Conservation (phyloP, 208 protist species). For the Wallacemonas sp. region DNA sequence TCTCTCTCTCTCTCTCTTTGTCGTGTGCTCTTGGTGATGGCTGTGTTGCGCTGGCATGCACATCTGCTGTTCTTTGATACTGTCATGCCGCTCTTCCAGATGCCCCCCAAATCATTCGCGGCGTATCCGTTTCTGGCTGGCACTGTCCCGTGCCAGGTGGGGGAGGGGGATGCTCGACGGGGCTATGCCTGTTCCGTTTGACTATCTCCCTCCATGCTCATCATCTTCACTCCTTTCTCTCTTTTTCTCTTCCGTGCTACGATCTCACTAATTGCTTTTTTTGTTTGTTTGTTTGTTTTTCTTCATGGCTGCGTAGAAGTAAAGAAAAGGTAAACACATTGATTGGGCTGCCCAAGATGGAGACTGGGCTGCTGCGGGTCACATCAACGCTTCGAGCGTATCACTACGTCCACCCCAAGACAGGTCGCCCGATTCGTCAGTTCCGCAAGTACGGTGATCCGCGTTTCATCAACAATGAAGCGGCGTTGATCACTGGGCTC, state of each 20-base stretch:
- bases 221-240: neutral
- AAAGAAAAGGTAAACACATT: too few relatives aligned
- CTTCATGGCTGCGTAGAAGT: too few relatives aligned
- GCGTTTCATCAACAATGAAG: constrained; percentile 91
- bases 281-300: constrained; percentile 14
- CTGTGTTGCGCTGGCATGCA: too few relatives aligned
- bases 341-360: constrained; percentile 1
- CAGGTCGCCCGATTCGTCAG: constrained; percentile 78
- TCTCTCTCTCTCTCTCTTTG: constrained; percentile 11
- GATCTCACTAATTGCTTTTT: constrained; percentile 1
- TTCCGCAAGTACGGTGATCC: constrained; percentile 86
- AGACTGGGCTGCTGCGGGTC: constrained; percentile 33
- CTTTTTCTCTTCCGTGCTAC: neutral
- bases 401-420: constrained; percentile 91
- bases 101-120: too few relatives aligned
- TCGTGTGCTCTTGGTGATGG: too few relatives aligned
- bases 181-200: too few relatives aligned
- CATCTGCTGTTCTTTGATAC: too few relatives aligned
- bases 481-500: constrained; percentile 74
- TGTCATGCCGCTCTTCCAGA: too few relatives aligned
- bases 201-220: too few relatives aligned
- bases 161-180: too few relatives aligned
- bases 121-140: too few relatives aligned
- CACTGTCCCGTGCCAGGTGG: too few relatives aligned
- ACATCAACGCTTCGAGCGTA: constrained; percentile 55